Conservation (phyloP, 23 red algal genomes). For the Rhodosorus marinus region DNA sequence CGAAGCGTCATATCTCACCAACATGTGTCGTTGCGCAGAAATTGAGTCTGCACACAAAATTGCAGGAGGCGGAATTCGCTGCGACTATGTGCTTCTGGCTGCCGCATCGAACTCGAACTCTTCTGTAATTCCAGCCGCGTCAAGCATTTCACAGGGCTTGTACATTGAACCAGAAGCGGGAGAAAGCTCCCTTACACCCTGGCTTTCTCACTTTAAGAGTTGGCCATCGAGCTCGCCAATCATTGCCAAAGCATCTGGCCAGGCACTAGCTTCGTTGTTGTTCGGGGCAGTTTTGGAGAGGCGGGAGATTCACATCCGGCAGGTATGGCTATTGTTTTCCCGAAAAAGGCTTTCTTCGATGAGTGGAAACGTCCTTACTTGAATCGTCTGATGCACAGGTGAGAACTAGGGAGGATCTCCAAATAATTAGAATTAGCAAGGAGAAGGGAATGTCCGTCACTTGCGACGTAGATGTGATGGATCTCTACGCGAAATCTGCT, state of each 20-base stretch:
- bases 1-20: too few species aligned
- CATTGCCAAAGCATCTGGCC: conserved; percentile 24
- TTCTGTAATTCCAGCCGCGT: too few species aligned
- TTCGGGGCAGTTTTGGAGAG: conserved; percentile 60
- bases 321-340: conserved; percentile 17
- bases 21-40: too few species aligned
- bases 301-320: conserved; percentile 33
- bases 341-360: too few species aligned
- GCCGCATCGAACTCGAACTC: conserved; percentile 5
- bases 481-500: conserved; percentile 37
- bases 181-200: conserved; percentile 2
- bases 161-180: too few species aligned
- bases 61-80: too few species aligned
- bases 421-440: conserved; percentile 55
- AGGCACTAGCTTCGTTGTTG: conserved; percentile 41
- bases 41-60: conserved; percentile 9
- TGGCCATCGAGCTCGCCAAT: conserved; percentile 62
- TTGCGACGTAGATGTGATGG: conserved; percentile 70
- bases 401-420: conserved; percentile 61
- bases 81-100: conserved; percentile 24
- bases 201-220: conserved; percentile 59
- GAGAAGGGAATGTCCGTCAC: conserved; percentile 38
- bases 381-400: too few species aligned
- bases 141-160: too few species aligned
- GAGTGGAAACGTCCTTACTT: too few species aligned